Conservation (phyloP, 1,284 basidiomycete species). For the Tilletia setariae region DNA sequence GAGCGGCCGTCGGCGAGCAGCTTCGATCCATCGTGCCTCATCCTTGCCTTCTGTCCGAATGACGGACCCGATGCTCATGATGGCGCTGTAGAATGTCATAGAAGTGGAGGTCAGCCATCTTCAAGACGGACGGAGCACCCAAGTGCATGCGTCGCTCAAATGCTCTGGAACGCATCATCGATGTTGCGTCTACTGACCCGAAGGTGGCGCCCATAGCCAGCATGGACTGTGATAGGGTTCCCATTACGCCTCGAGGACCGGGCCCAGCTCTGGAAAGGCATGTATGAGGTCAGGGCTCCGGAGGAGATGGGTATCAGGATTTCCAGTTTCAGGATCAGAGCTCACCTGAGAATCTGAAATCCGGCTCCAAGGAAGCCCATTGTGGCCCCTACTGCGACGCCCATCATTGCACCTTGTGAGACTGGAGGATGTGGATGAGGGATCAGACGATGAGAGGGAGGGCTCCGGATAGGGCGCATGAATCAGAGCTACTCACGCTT, state of each 20-base stretch:
- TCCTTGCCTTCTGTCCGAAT: slow-evolving; percentile 12
- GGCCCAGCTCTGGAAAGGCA: neutral
- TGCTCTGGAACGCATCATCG: no score
- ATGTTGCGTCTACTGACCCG: neutral
- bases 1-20: neutral
- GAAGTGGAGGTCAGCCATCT: neutral
- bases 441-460: neutral
- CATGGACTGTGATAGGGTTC: slow-evolving; percentile 9
- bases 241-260: slow-evolving; percentile 9
- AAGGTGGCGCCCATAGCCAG: slow-evolving; percentile 8
- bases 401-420: slow-evolving; percentile 12
- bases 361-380: slow-evolving; percentile 14
- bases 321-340: neutral
- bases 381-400: neutral
- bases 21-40: slow-evolving; percentile 9
- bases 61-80: slow-evolving; percentile 15
- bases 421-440: neutral
- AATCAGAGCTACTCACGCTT: neutral
- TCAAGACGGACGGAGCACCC: no score
- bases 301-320: neutral
- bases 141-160: no score
- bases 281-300: neutral
- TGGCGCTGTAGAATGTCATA: neutral
- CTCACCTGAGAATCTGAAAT: slow-evolving; percentile 5
- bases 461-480: neutral